Conservation (phyloP, 495 filamentous ascomycete species). For the Xylaria flabelliformis region DNA sequence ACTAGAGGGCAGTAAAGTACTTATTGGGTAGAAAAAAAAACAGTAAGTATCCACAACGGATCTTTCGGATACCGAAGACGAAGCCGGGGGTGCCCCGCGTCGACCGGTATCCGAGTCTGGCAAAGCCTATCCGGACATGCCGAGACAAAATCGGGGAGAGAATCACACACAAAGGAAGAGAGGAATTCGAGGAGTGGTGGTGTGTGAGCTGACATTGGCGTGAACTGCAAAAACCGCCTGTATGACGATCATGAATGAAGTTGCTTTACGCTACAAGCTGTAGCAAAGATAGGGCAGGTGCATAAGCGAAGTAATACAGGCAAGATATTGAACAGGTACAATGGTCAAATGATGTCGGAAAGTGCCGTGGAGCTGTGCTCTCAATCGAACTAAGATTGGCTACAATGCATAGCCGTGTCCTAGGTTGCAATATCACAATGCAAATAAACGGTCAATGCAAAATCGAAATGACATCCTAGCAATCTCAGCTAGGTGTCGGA, state of each 20-base stretch:
- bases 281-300: neutral
- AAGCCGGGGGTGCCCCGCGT: slow-evolving; percentile 2
- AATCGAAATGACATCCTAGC: slow-evolving; percentile 21
- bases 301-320: neutral
- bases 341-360: neutral
- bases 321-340: neutral
- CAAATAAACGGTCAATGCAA: neutral
- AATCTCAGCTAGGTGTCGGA: slow-evolving; percentile 12
- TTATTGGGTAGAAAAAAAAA: no score
- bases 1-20: no score
- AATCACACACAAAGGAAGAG: neutral
- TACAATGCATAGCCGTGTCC: neutral
- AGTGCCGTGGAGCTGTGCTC: neutral
- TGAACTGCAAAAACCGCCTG: neutral
- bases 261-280: neutral
- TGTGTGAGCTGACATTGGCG: neutral
- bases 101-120: neutral
- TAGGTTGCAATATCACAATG: neutral
- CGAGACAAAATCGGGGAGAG: neutral
- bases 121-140: neutral
- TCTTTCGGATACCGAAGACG: neutral
- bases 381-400: neutral
- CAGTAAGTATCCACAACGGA: slow-evolving; percentile 15
- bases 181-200: neutral
- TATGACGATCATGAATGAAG: neutral